Evolutionary conservation across 129 eudicot species (phyloP), one percentile per base, ranked within the genome.

Genomic region (Flaveria ramosissima): DNA sequence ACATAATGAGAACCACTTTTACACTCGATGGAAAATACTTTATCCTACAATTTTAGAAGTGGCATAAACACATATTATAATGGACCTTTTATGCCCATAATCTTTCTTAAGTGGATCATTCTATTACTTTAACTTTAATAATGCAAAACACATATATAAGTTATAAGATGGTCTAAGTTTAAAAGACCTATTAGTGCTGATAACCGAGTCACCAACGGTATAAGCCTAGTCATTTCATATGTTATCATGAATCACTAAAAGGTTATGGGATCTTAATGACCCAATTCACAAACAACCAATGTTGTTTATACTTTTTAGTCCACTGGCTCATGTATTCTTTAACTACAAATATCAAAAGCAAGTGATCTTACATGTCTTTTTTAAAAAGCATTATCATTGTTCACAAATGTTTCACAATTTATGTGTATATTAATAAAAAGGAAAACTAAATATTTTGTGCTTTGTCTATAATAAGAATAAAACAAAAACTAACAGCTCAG

Each of bases 51-150:
- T 36, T 12, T 76, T 16, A 1, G 13, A 52, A 65, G 19, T 45
- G 50, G 50, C 50, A 48, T 48, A 48, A 48, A 57, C 30, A 57
- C 32, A 21, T 1, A 20, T 57, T 23, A 21, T 21, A 57, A 57
- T 20, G 32, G 2, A 55, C 14, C 64, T 57, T 57, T 57, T 21
- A 21, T 59, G 17, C 19, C 43, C 26, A 62, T 36, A 62, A 14
- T 21, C 46, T 64, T 30, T 64, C 15, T 7, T 17, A 1, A 17
- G 69, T 77, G 75, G 64, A 60, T 60, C 42, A 6, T 61, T 79
- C 56, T 62, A 36, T 79, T 79, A 57, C 83, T 79, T 79, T 72
- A 12, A 50, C 68, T 71, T 62, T 66, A 71, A 62, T 71, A 62
- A 72, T 51, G 27, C 67, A 62, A 61, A 23, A 10, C 42, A 48